Percentiles rank a stretch among this genome's conserved stretches.
These are phyloP conservation scores for Flaveria trinervia DNA, from an alignment of 129 eudicot species.

Conservation along the genomic window DNA sequence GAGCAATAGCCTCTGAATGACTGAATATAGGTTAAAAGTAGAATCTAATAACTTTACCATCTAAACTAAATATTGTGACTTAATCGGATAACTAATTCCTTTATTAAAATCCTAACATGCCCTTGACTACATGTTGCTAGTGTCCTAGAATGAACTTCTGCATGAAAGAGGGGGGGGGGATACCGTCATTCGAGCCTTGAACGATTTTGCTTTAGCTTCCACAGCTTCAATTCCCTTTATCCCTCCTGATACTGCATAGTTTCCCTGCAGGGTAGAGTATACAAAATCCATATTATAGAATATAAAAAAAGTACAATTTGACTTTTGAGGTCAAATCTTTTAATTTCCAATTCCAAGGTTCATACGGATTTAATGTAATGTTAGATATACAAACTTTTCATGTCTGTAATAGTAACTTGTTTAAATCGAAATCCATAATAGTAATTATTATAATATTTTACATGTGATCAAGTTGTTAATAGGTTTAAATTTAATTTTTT, in stretches of 20 bases:
- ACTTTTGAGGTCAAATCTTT: slow-evolving; percentile 14
- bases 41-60: neutral
- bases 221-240: slow-evolving; percentile 92
- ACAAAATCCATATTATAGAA: neutral
- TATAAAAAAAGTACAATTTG: neutral
- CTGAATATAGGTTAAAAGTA: neutral
- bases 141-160: neutral
- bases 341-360: neutral
- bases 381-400: neutral
- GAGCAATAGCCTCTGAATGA: neutral
- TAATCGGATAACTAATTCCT: neutral
- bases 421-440: neutral
- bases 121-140: no score
- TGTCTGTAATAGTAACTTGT: neutral
- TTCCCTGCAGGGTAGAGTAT: slow-evolving; percentile 58
- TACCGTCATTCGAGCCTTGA: slow-evolving; percentile 99
- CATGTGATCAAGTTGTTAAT: neutral
- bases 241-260: slow-evolving; percentile 96
- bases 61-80: neutral
- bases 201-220: slow-evolving; percentile 94
- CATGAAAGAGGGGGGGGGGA: neutral
- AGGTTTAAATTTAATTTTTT: neutral
- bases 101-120: no score
- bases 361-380: neutral
- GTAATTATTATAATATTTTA: neutral